Evolutionary conservation across 805 yeast species (phyloP), one percentile per base, ranked within the genome.

Genomic region (Myxozyma nipponensis): DNA sequence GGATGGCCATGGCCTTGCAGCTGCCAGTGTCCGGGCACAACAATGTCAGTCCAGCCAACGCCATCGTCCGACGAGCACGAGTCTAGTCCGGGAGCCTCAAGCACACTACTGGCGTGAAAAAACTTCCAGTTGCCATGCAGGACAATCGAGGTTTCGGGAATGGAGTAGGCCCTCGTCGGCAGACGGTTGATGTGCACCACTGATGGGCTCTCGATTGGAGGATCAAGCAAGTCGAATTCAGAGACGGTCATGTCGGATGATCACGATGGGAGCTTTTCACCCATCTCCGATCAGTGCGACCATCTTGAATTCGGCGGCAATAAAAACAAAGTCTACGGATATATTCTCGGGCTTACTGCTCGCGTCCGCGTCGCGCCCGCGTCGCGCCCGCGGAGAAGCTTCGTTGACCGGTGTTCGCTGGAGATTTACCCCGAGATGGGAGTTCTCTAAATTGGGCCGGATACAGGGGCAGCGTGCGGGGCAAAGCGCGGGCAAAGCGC

Each of bases 21-120:
- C 58, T 68, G 70, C 69, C 70, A 67, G 47, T 66, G 67, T 4
- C 69, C 68, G 2, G 72, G 72, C 23, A 68, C 72, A 1, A 18
- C 19, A n/a, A 35, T 35, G 38, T 35, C 38, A 7, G 15, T n/a
- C 38, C 38, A 35, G n/a, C 9, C 19, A 17, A 7, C 38, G 6
- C 9, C 9, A n/a, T 13, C 38, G 15, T 35, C 32, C 32, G 32
- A 28, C 6, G 15, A 34, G 13, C 15, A 22, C 10, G 44, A 39
- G 2, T 46, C 59, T 15, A 44, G 44, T 21, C 23, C 15, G 28
- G 55, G 47, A 24, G 45, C 46, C 13, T 45, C 35, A n/a, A n/a
- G n/a, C n/a, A n/a, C n/a, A n/a, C n/a, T n/a, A 25, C 22, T 40
- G 38, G 46, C 57, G 38, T 18, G 34, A n/a, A n/a, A n/a, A 41